Evolutionary conservation across 495 filamentous ascomycete species (phyloP).

Genomic region (Xanthoparmelia taractica): DNA sequence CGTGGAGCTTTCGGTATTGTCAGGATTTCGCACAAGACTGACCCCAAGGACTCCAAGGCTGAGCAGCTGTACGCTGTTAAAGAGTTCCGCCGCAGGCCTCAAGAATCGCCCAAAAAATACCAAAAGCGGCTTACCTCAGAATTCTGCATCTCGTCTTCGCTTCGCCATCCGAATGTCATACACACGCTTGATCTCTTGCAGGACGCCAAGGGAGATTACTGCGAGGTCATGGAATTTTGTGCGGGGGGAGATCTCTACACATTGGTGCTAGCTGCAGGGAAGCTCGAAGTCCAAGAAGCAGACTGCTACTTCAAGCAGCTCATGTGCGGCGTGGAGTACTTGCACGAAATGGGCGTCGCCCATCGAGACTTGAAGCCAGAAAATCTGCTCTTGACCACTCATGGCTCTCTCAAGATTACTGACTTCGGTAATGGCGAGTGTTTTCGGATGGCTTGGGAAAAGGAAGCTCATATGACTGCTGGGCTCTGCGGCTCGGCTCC

Average conservation of each 20-base stretch:
- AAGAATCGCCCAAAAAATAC: constrained; percentile 92
- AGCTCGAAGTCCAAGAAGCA: constrained; percentile 86
- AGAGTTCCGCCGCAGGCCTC: constrained; percentile 88
- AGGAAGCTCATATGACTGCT: constrained; percentile 94
- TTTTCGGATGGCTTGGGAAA: constrained; percentile 99
- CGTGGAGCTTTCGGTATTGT: constrained; percentile 97
- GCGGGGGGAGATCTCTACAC: constrained; percentile 96
- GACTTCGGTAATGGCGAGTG: constrained; percentile 99
- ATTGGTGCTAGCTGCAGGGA: constrained; percentile 82
- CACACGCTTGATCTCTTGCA: constrained; percentile 92
- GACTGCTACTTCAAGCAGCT: constrained; percentile 99
- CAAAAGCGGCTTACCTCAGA: constrained; percentile 97
- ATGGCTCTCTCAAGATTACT: constrained; percentile 94
- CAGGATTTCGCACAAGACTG: constrained; percentile 93
- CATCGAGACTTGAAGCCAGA: constrained; percentile 97
- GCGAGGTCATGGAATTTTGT: constrained; percentile 99
- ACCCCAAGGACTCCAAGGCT: constrained; percentile 65
- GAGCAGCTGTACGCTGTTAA: constrained; percentile 98
- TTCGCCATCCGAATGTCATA: constrained; percentile 96
- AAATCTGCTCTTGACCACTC: constrained; percentile 87
- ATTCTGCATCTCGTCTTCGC: constrained; percentile 96
- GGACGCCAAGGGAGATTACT: constrained; percentile 96
- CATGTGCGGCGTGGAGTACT: constrained; percentile 98
- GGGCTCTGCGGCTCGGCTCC: constrained; percentile 93
- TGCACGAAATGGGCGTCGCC: constrained; percentile 99